Evolutionary conservation across 2,329 filamentous ascomycete genomes (phyloP), one percentile per base, ranked within the genome.

Genomic region (Boeremia lycopersici): DNA sequence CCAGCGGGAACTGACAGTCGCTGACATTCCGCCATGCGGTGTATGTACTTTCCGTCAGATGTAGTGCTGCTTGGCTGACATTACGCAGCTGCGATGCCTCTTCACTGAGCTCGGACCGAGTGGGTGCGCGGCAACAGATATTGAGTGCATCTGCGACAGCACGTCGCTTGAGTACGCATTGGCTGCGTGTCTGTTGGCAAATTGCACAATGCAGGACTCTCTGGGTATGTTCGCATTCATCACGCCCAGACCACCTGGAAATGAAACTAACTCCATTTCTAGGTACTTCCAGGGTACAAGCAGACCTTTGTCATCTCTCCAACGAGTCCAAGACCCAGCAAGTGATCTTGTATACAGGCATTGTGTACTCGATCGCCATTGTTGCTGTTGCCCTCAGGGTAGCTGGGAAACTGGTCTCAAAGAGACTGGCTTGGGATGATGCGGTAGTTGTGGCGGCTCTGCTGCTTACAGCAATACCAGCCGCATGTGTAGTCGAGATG

Each of bases 261-360:
- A 23, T 13, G 35, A 7, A 4, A 38, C 35, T 38, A 23, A 38
- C 17, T 6, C 19, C 35, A 15, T 23, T 9, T 15, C 15, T 15
- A 41, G 57, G 48, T 4, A 59, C 62, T 26, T 47, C 53, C 2
- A 51, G 53, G 33, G 61, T 65, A 1, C 60, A 64, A 39, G 54
- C 57, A 13, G 51, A 56, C 10, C 40, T 66, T 8, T 68, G 65
- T 48, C 30, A 58, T 26, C 49, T 66, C 0, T 52, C 63, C 1
- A 35, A 61, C 13, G 56, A 55, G 19, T 63, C 63, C 8, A 60
- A 56, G 31, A 50, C 50, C n/a, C 39, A 33, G 6, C 34, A 54
- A 7, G 33, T 60, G 4, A 48, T 61, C 25, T 13, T 58, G 2
- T 53, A 47, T 29, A 60, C 35, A 2, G 15, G 17, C 15, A 19